These are phyloP conservation scores for Athelia psychrophila DNA, from an alignment of 1,284 basidiomycete genomes.

Conservation along the genomic window DNA sequence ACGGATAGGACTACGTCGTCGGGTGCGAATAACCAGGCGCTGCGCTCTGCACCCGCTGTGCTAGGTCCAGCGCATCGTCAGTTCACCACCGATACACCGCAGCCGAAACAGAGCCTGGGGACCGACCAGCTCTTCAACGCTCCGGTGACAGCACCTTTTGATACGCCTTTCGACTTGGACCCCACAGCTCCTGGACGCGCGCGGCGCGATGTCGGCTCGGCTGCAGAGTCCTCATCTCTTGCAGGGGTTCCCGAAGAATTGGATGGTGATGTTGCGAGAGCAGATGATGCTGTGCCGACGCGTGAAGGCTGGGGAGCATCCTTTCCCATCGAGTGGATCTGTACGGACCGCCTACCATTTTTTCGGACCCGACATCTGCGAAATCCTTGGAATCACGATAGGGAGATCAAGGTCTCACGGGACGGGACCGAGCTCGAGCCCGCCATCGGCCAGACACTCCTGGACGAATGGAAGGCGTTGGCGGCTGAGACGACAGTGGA, in stretches of 20 bases:
- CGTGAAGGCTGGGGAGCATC: conserved; percentile 61
- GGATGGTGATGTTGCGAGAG: conserved; percentile 8
- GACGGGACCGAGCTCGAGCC: conserved; percentile 94
- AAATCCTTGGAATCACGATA: conserved; percentile 91
- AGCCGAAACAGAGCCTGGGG: conserved; percentile 30
- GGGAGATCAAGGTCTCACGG: conserved; percentile 88
- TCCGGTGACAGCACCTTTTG: neutral
- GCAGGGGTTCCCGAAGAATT: conserved; percentile 18
- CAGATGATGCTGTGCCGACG: conserved; percentile 8
- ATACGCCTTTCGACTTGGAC: conserved; percentile 27
- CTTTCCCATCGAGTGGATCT: conserved; percentile 87
- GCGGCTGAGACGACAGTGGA: conserved; percentile 13
- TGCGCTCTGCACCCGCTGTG: conserved; percentile 51
- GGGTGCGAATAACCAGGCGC: conserved; percentile 10
- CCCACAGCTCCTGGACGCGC: neutral
- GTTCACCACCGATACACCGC: conserved; percentile 25
- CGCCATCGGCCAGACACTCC: conserved; percentile 63
- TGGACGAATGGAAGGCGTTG: conserved; percentile 73
- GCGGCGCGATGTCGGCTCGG: conserved; percentile 33
- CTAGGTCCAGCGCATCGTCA: conserved; percentile 36
- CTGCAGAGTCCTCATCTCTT: conserved; percentile 20
- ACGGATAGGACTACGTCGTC: neutral
- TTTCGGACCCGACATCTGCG: conserved; percentile 74
- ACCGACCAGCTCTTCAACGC: conserved; percentile 5
- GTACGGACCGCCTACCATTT: conserved; percentile 76